Evolutionary conservation across 805 yeast genomes (phyloP), one percentile per base, ranked within the genome.

Genomic region (Hanseniaspora clermontiae): DNA sequence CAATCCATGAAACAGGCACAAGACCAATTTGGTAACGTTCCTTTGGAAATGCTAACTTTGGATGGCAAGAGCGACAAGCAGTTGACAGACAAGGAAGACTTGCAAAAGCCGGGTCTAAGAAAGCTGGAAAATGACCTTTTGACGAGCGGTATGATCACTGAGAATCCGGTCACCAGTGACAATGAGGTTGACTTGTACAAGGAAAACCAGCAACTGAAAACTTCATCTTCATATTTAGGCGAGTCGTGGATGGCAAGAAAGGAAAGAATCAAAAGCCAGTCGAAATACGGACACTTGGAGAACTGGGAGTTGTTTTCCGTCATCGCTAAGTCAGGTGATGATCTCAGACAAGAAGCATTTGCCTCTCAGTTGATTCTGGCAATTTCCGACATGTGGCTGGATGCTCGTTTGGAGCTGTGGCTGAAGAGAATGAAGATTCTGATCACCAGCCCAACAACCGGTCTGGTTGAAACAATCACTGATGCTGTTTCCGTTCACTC

Each of bases 291-390:
- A 0, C 93, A 89, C 65, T 68, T 85, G 36, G 86, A 84, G 29
- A 86, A 88, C 66, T 93, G 98, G 98, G 97, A 93, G 60, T 68
- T 93, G 42, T 88, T 91, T 61, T 90, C 97, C 0, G 96, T 91
- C 2, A 93, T 93, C 66, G 96, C 95, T 12, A 93, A 93, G 66
- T 91, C 95, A 34, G 98, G 98, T 38, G 91, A 86, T 64, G 98
- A 93, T 70, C 69, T 93, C 52, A 85, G 96, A 27, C 98, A 93
- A 67, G 98, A 93, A 68, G 96, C 98, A 0, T 89, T 93, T 74
- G 98, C 98, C 0, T 89, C 96, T 60, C 98, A 93, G 67, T 68
- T 93, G 46, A 91, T 93, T 52, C 84, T 85, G 59, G 84, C 95
- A 27, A 87, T 91, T 71, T 82, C 95, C 0, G 80, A 80, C 51